A percentile compares a stretch with the other conserved stretches of the same genome.
Conservation (phyloP, 495 filamentous ascomycete genomes). For the Antarctomyces pellizariae region DNA sequence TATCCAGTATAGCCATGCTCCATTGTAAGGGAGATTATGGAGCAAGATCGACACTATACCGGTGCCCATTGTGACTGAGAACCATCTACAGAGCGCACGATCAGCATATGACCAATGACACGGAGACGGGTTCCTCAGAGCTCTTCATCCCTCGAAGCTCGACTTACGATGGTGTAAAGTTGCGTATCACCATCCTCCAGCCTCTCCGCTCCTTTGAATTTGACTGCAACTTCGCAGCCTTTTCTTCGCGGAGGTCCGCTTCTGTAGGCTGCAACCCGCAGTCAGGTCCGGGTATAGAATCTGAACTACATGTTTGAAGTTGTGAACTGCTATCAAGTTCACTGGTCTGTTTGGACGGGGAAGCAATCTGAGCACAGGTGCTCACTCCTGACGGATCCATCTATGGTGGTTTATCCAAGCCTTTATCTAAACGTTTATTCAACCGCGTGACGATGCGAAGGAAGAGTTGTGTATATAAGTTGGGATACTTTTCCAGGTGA, state of each 20-base stretch:
- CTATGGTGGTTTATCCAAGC: too few species aligned
- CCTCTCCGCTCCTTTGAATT: conserved; percentile 8
- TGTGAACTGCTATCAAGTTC: too few species aligned
- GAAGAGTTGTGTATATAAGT: too few species aligned
- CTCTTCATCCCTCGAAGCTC: neutral
- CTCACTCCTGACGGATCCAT: too few species aligned
- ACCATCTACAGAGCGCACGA: conserved; percentile 16
- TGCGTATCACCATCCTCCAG: conserved; percentile 21
- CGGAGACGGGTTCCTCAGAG: neutral
- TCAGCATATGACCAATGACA: neutral
- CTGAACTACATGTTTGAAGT: too few species aligned
- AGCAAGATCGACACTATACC: conserved; percentile 38
- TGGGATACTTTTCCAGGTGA: too few species aligned
- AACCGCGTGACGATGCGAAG: too few species aligned
- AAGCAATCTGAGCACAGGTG: too few species aligned
- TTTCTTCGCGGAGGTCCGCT: neutral
- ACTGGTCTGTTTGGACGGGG: too few species aligned
- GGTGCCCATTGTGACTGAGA: conserved; percentile 37
- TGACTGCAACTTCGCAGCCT: too few species aligned
- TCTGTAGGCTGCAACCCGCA: neutral
- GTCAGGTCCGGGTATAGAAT: neutral
- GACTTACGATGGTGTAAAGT: conserved; percentile 24
- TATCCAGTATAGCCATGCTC: conserved; percentile 25
- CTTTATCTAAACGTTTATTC: too few species aligned
- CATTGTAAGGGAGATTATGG: conserved; percentile 31